These are phyloP conservation scores for Acorus gramineus DNA, from an alignment of 106 monocot genomes.

Conservation along the genomic window DNA sequence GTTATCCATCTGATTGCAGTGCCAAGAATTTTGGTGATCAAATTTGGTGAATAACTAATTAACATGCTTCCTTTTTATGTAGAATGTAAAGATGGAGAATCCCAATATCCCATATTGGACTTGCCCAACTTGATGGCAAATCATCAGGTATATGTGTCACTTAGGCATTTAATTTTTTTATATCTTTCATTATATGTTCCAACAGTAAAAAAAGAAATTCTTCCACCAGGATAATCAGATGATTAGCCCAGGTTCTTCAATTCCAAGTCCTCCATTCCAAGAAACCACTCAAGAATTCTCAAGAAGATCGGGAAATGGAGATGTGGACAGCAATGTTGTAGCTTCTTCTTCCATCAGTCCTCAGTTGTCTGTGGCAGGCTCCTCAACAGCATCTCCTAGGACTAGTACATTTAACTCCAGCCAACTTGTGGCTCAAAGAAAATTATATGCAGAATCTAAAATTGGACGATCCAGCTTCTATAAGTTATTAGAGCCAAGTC, in stretches of 20 bases:
- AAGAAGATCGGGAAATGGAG: slow-evolving; percentile 16
- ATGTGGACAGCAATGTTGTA: slow-evolving; percentile 4
- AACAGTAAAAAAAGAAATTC: too few relatives aligned
- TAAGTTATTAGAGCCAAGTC: slow-evolving; percentile 81
- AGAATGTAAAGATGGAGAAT: slow-evolving; percentile 52
- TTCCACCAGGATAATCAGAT: too few relatives aligned
- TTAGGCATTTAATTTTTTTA: too few relatives aligned
- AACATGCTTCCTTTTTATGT: slow-evolving; percentile 5
- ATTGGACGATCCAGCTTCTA: slow-evolving; percentile 67
- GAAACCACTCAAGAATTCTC: slow-evolving; percentile 13
- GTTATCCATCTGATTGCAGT: too few relatives aligned
- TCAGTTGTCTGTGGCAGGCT: slow-evolving; percentile 11
- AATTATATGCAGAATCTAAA: slow-evolving; percentile 58
- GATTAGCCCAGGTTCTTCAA: not conserved
- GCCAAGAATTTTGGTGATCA: too few relatives aligned
- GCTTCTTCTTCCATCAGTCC: not conserved
- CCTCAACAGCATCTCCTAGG: slow-evolving; percentile 16
- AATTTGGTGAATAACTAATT: too few relatives aligned
- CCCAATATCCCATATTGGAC: slow-evolving; percentile 32
- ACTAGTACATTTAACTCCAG: slow-evolving; percentile 19
- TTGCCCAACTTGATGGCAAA: slow-evolving; percentile 41
- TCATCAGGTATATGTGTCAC: slow-evolving; percentile 28
- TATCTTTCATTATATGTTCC: too few relatives aligned
- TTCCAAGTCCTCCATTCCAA: slow-evolving; percentile 7
- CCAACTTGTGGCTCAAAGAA: slow-evolving; percentile 50